Conservation (phyloP, 768 basidiomycete genomes). For the Cytidiella melzeri region DNA sequence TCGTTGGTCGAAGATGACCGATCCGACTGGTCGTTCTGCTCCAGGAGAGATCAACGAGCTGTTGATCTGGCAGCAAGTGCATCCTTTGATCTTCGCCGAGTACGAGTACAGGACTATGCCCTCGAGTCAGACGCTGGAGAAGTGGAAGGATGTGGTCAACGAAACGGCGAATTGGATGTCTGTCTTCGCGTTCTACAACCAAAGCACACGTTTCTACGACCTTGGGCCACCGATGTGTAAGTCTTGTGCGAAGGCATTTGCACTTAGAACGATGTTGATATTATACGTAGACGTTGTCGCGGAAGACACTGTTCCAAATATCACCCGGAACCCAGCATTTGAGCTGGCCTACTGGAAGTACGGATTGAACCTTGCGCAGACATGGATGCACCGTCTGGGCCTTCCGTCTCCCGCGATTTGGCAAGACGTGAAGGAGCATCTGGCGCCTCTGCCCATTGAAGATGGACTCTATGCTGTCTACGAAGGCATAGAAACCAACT, state of each 20-base stretch:
- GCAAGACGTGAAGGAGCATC: slow-evolving; percentile 37
- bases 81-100: slow-evolving; percentile 52
- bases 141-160: slow-evolving; percentile 46
- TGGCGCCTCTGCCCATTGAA: slow-evolving; percentile 47
- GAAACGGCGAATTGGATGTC: slow-evolving; percentile 59
- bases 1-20: slow-evolving; percentile 61
- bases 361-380: slow-evolving; percentile 41
- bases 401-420: slow-evolving; percentile 37
- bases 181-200: slow-evolving; percentile 47
- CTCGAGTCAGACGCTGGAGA: slow-evolving; percentile 35
- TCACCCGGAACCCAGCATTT: slow-evolving; percentile 50
- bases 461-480: slow-evolving; percentile 48
- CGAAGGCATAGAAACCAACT: slow-evolving; percentile 45
- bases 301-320: slow-evolving; percentile 51
- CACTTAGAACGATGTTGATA: neutral
- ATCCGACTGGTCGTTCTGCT: slow-evolving; percentile 49
- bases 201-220: slow-evolving; percentile 41
- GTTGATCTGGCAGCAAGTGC: slow-evolving; percentile 57
- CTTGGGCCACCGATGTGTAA: slow-evolving; percentile 48
- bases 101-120: slow-evolving; percentile 44
- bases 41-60: slow-evolving; percentile 60
- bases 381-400: slow-evolving; percentile 41
- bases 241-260: neutral
- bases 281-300: slow-evolving; percentile 35
- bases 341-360: slow-evolving; percentile 56